phyloP scores from a whole-genome alignment of 1,284 basidiomycete species.

The Inonotus hispidus region DNA sequence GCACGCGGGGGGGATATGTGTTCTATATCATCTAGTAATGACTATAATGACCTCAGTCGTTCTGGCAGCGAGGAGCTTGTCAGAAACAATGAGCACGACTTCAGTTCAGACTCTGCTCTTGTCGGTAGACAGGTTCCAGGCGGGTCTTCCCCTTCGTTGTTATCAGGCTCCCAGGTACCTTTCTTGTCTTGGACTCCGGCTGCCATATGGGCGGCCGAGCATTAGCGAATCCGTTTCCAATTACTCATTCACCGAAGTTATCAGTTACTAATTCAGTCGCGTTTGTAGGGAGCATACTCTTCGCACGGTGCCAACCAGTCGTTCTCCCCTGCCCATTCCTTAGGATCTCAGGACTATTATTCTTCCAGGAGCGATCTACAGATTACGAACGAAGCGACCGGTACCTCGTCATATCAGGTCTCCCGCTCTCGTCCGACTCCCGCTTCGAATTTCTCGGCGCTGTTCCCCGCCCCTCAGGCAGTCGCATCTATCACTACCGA shows the following conservation, averaged over 20 bases:
- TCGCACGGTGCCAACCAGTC: neutral
- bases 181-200: neutral
- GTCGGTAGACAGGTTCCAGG: neutral
- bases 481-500: conserved; percentile 11
- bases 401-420: neutral
- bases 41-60: neutral
- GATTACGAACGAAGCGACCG: neutral
- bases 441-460: conserved; percentile 13
- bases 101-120: neutral
- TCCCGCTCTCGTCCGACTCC: conserved; percentile 1
- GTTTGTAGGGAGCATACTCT: neutral
- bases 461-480: conserved; percentile 15
- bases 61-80: neutral
- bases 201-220: neutral
- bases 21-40: neutral
- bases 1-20: neutral
- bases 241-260: neutral
- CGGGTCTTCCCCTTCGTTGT: neutral
- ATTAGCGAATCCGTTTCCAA: neutral
- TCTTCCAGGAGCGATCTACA: neutral
- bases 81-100: neutral
- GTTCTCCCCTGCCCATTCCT: neutral
- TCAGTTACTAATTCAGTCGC: neutral
- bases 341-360: neutral
- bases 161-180: neutral